phyloP scores from a whole-genome alignment of 2,329 filamentous ascomycete species.

The Hansfordia pulvinata region DNA sequence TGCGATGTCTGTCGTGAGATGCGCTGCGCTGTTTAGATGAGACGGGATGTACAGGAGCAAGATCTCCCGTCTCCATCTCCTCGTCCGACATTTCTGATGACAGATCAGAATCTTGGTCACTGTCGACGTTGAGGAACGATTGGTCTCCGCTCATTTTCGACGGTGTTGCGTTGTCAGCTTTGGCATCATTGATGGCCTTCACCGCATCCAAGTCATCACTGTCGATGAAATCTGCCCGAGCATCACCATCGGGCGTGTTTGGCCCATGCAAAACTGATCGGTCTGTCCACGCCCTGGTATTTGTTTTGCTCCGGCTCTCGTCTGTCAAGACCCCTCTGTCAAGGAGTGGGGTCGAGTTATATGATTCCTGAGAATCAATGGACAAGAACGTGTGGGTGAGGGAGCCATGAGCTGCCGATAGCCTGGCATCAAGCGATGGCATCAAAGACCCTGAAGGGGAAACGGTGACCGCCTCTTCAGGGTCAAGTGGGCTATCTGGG shows the following conservation, averaged over 20 bases:
- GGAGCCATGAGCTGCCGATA: too few species aligned
- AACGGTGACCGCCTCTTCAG: too few species aligned
- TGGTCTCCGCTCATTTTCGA: conserved; percentile 7
- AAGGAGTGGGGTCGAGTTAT: conserved; percentile 63
- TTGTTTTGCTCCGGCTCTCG: conserved; percentile 27
- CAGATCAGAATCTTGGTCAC: conserved; percentile 39
- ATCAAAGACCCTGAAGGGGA: too few species aligned
- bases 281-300: conserved; percentile 36
- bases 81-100: conserved; percentile 50
- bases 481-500: too few species aligned
- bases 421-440: too few species aligned
- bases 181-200: neutral
- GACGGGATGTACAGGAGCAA: conserved; percentile 12
- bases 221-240: too few species aligned
- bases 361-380: conserved; percentile 57
- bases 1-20: too few species aligned
- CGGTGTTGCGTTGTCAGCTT: conserved; percentile 11
- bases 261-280: conserved; percentile 38
- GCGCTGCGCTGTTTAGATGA: too few species aligned
- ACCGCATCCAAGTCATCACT: conserved; percentile 16
- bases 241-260: conserved; percentile 19
- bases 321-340: conserved; percentile 51
- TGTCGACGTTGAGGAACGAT: conserved; percentile 21
- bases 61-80: too few species aligned
- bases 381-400: conserved; percentile 42